Base-by-base conservation (phyloP, 345 rosid genomes). In the Citrus unshiu region DNA sequence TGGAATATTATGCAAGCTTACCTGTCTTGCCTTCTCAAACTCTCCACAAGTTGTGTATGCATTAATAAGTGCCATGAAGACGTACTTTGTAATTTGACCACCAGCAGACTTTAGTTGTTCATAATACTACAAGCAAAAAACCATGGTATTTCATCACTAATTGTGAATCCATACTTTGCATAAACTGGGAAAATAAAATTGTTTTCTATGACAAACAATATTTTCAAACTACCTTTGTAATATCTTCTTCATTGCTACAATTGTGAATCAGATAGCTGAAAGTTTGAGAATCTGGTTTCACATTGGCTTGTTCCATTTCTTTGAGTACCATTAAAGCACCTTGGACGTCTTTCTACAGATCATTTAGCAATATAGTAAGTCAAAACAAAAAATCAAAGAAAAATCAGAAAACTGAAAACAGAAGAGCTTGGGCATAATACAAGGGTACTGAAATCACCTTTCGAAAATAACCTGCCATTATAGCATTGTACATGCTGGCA, bases 1-100 rank as follows among this genome's bases (percentile, higher is more conserved):
- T 1, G 58, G 16, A 18, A 54, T 46, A 46, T 19, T 54, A 16
- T 49, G 68, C 27, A 62, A 30, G 29, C 69, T 39, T 86, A 96
- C 99, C 98, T 87, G 89, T 82, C 91, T 93, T 70, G 99, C 94
- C 83, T 93, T 93, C 82, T 91, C 97, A 87, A 90, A 84, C 71
- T 87, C 87, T 68, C 97, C 93, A 78, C 87, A 89, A 72, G 86
- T 70, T 83, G 90, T 85, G 83, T 90, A 93, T 74, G 97, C 99
- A 85, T 86, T 92, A 76, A 95, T 83, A 5, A 91, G 91, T 51
- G 91, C 85, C 95, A 90, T 91, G 82, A 72, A 93, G 65, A 88
- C 67, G 29, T 89, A 80, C 88, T 90, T 96, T n/a, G 92, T 85
- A 54, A 61, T 63, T 79, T 75, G 86, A 81, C 89, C 68, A 80